Conservation (phyloP, 495 filamentous ascomycete species). For the Tuber borchii region DNA sequence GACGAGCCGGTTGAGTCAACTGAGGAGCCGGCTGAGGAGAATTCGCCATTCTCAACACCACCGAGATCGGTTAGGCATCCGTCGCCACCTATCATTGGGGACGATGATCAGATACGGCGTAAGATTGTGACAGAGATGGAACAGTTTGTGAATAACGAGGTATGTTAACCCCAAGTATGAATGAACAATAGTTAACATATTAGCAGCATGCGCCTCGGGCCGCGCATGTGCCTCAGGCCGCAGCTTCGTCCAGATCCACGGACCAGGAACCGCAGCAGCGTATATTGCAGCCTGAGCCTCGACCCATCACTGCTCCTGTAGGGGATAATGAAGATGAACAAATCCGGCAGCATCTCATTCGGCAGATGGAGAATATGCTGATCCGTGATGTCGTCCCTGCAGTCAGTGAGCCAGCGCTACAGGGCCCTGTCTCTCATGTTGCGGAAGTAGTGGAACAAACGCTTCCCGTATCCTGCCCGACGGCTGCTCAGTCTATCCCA, state of each 20-base stretch:
- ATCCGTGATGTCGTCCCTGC: background rate
- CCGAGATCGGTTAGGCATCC: background rate
- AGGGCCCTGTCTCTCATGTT: background rate
- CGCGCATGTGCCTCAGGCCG: background rate
- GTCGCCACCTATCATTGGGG: background rate
- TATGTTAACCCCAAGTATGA: background rate
- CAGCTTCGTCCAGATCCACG: background rate
- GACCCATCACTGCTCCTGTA: background rate
- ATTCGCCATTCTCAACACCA: background rate
- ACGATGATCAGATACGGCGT: constrained; percentile 1
- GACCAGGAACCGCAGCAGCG: background rate
- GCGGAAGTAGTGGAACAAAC: background rate
- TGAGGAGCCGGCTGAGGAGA: background rate
- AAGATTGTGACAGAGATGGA: constrained; percentile 3
- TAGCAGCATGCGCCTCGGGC: background rate
- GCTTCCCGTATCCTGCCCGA: background rate
- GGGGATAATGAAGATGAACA: background rate
- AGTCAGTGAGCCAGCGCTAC: background rate
- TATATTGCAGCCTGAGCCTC: background rate
- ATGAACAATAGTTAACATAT: background rate
- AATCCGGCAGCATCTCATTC: background rate
- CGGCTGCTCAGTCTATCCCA: background rate
- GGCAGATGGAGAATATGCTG: background rate
- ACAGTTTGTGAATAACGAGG: background rate
- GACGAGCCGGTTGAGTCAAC: background rate